Base-by-base conservation (phyloP, 2,329 filamentous ascomycete species). In the Colletotrichum trifolii region DNA sequence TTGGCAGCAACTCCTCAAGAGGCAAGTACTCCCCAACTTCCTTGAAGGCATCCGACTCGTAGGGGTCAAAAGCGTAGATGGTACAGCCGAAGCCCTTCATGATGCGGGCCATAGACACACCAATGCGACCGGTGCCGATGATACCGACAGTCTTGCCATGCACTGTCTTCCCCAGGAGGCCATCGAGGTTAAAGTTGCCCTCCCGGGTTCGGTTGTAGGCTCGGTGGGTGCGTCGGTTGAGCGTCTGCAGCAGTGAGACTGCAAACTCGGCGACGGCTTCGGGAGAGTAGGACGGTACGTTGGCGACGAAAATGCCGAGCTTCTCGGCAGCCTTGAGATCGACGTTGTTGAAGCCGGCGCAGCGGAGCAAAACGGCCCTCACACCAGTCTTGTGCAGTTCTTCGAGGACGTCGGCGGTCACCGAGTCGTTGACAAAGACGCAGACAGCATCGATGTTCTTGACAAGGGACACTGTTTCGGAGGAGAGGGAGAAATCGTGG, bases 221-320 rank as follows among this genome's bases (percentile, higher is more conserved):
- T 25, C 87, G 85, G 73, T 91, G 89, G 12, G 87, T 90, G 72
- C 88, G 86, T 47, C 89, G 86, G 73, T 91, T 89, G 47, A 91
- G 80, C 1, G 88, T 89, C 78, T 90, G 87, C 57, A 91, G 80
- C 65, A 91, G 79, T 2, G 88, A 87, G n/a, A 91, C 83, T 45
- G 87, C 84, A 71, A 90, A 91, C 79, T 91, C 89, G 68, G 89
- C 89, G 2, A 91, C 89, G 2, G 89, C 87, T 74, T 91, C 87
- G 64, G 89, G 89, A 8, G 87, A 89, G 77, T 91, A 91, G 3
- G 87, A 84, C 1, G 89, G 89, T 39, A 91, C 89, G 65, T 89
- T 87, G 69, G 87, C 87, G 48, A 91, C 87, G 71, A 86, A 85
- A 68, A 91, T 76, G 61, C 83, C 83, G 4, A 87, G 80, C 17